phyloP scores from a whole-genome alignment of 768 basidiomycete genomes.

The Boletus subcaerulescens region DNA sequence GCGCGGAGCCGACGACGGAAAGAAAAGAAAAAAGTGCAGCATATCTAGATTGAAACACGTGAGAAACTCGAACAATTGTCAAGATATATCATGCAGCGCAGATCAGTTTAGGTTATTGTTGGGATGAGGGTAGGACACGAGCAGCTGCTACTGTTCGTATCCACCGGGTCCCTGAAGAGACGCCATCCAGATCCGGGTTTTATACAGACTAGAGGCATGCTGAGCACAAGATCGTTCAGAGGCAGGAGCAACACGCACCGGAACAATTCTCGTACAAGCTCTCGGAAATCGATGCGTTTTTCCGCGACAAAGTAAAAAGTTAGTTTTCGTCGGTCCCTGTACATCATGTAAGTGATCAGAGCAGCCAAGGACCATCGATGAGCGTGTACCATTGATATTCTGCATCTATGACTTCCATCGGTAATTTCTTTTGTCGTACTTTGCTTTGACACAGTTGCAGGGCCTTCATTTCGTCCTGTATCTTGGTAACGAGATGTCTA shows the following conservation, averaged over 20 bases:
- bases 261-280: constrained; percentile 93
- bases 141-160: constrained; percentile 40
- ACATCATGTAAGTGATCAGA: not conserved
- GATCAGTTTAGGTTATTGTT: constrained; percentile 18
- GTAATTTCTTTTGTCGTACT: constrained; percentile 89
- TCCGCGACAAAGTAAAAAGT: constrained; percentile 98
- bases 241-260: constrained; percentile 42
- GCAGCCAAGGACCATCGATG: too few species aligned
- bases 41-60: constrained; percentile 32
- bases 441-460: constrained; percentile 88
- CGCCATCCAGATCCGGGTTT: constrained; percentile 96
- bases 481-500: constrained; percentile 76
- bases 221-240: constrained; percentile 7
- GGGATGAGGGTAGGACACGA: not conserved
- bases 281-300: constrained; percentile 93
- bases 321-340: constrained; percentile 94
- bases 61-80: constrained; percentile 7
- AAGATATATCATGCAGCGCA: constrained; percentile 23
- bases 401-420: constrained; percentile 98
- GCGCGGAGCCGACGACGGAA: not conserved
- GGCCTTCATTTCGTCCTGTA: constrained; percentile 90
- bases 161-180: constrained; percentile 57
- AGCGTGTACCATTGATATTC: constrained; percentile 88
- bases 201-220: constrained; percentile 63
- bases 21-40: constrained; percentile 9